Evolutionary conservation across 2,329 filamentous ascomycete genomes (phyloP).

Genomic region (Colletotrichum liaoningense): DNA sequence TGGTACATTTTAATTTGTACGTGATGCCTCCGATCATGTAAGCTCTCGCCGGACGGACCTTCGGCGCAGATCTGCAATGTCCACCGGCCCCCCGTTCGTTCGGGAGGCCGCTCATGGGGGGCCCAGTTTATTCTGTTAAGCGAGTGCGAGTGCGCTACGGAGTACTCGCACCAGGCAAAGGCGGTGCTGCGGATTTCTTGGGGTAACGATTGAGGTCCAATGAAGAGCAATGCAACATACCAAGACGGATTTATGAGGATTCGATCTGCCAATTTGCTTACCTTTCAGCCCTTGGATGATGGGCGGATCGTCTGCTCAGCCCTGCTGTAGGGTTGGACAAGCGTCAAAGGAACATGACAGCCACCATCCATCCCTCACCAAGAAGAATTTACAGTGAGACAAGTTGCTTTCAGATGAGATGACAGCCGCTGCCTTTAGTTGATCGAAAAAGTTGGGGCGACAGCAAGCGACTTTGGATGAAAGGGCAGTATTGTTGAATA

Average conservation of each 20-base stretch:
- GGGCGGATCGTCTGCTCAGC: not conserved
- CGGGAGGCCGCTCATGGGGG: not conserved
- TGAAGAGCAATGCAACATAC: not conserved
- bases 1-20: not conserved
- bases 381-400: no score
- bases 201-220: not conserved
- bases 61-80: not conserved
- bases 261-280: not conserved
- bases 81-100: not conserved
- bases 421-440: accelerated
- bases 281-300: no score
- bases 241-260: not conserved
- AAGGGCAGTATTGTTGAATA: not conserved
- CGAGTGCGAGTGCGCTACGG: conserved; percentile 5
- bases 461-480: not conserved
- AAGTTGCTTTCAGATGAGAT: no score
- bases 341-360: no score
- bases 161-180: not conserved
- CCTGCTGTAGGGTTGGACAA: not conserved
- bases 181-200: not conserved
- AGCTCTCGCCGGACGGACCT: not conserved
- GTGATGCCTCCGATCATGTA: not conserved
- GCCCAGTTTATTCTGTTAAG: not conserved
- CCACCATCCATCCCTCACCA: no score
- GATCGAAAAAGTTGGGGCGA: not conserved